A percentile compares a stretch with the other conserved stretches of the same genome.
phyloP scores from a whole-genome alignment of 2,329 filamentous ascomycete genomes.

The Elsinoe arachidis region DNA sequence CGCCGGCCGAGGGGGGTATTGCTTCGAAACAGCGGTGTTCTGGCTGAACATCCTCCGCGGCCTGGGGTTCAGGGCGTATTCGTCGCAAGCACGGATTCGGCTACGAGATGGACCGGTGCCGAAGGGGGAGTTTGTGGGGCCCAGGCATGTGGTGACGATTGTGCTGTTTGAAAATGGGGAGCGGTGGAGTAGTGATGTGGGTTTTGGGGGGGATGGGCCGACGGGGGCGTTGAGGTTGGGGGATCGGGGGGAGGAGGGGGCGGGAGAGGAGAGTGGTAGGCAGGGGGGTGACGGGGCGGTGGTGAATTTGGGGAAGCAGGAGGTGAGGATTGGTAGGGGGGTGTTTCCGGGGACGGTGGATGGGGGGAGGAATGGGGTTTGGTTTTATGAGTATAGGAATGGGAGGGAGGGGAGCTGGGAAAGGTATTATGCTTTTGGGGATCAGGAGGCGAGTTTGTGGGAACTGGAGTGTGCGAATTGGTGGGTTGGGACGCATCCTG shows the following conservation, averaged over 20 bases:
- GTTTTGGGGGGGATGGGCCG: conserved; percentile 55
- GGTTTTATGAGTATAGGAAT: conserved; percentile 54
- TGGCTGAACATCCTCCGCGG: conserved; percentile 44
- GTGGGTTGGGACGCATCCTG: conserved; percentile 39
- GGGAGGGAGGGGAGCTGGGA: conserved; percentile 30
- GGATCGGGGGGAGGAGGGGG: not conserved
- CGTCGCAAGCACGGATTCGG: conserved; percentile 31
- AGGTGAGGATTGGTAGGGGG: conserved; percentile 4
- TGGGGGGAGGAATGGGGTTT: conserved; percentile 34
- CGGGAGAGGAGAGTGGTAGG: not conserved
- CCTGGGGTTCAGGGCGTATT: conserved; percentile 41
- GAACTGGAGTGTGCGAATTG: conserved; percentile 54
- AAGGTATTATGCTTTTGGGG: conserved; percentile 35
- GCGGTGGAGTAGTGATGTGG: conserved; percentile 51
- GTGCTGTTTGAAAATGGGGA: conserved; percentile 40
- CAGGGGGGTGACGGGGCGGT: not conserved
- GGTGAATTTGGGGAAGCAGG: conserved; percentile 9
- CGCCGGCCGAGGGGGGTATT: conserved; percentile 47
- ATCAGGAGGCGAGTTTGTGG: conserved; percentile 46
- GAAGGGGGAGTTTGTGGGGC: conserved; percentile 20
- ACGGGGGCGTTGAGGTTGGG: conserved; percentile 48
- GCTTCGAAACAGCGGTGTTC: conserved; percentile 51
- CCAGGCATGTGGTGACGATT: conserved; percentile 36
- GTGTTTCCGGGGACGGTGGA: not conserved
- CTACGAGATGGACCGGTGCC: conserved; percentile 20